These are phyloP conservation scores for Neopestalotiopsis clavispora DNA, from an alignment of 2,329 filamentous ascomycete genomes.

Conservation along the genomic window DNA sequence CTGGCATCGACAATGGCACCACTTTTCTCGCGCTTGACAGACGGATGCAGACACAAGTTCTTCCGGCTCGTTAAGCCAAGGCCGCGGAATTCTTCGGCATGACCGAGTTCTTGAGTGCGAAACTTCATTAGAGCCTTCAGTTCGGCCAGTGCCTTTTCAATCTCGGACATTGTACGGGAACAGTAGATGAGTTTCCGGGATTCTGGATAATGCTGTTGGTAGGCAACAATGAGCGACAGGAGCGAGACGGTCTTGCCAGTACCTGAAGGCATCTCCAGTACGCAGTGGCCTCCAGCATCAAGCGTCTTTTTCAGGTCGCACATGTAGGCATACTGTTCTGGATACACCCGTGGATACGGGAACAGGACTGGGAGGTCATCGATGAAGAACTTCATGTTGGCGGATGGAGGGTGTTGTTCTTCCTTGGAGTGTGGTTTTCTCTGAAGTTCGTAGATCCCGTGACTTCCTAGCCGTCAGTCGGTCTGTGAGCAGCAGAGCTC, in stretches of 20 bases:
- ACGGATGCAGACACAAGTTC: slow-evolving; percentile 94
- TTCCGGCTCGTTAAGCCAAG: slow-evolving; percentile 94
- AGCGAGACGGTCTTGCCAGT: slow-evolving; percentile 97
- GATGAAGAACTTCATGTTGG: slow-evolving; percentile 79
- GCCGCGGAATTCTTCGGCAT: slow-evolving; percentile 90
- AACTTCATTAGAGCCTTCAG: slow-evolving; percentile 95
- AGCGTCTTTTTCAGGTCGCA: slow-evolving; percentile 87
- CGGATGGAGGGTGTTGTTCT: not conserved
- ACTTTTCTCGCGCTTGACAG: slow-evolving; percentile 95
- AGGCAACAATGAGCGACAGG: slow-evolving; percentile 92
- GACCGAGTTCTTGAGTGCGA: slow-evolving; percentile 84
- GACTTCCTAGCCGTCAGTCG: too few relatives aligned
- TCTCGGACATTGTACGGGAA: slow-evolving; percentile 99
- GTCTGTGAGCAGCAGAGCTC: too few relatives aligned
- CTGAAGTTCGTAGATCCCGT: too few relatives aligned
- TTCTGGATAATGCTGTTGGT: slow-evolving; percentile 92
- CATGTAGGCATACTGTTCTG: slow-evolving; percentile 82
- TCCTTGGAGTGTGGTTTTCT: too few relatives aligned
- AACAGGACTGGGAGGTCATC: slow-evolving; percentile 57
- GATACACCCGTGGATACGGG: slow-evolving; percentile 46
- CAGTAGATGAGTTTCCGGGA: slow-evolving; percentile 98
- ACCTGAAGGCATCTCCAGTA: slow-evolving; percentile 98
- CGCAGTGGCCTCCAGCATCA: slow-evolving; percentile 92
- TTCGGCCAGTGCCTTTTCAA: slow-evolving; percentile 95
- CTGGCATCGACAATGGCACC: slow-evolving; percentile 93